Evolutionary conservation across 768 basidiomycete genomes (phyloP).

Genomic region (Strobilomyces dryophilus): DNA sequence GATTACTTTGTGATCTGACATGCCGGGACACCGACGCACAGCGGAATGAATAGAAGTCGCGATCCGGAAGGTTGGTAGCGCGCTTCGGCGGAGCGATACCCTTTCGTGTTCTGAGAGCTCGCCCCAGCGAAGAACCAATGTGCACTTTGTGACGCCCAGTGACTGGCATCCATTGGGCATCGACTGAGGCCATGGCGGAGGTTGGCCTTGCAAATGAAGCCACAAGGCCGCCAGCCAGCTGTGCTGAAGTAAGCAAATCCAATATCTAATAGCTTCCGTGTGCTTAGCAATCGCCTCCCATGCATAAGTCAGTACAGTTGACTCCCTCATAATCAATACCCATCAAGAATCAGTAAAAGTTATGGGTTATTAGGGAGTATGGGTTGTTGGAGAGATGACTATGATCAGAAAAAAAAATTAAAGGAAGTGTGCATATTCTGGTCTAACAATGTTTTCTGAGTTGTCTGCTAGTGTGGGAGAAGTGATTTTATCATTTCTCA

Average conservation of each 20-base stretch:
- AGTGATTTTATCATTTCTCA: too few species aligned
- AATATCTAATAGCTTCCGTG: too few species aligned
- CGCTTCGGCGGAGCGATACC: slow-evolving; percentile 42
- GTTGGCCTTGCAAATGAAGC: not conserved
- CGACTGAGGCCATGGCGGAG: slow-evolving; percentile 42
- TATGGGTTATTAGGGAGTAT: too few species aligned
- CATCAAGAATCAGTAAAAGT: too few species aligned
- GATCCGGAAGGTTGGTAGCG: slow-evolving; percentile 46
- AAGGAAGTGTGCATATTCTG: too few species aligned
- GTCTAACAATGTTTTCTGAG: too few species aligned
- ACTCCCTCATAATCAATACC: too few species aligned
- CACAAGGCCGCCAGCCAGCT: not conserved
- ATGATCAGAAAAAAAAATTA: too few species aligned
- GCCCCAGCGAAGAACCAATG: slow-evolving; percentile 59
- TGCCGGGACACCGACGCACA: slow-evolving; percentile 44
- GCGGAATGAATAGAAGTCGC: slow-evolving; percentile 73
- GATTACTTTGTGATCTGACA: not conserved
- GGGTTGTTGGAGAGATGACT: too few species aligned
- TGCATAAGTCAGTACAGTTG: too few species aligned
- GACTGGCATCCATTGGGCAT: slow-evolving; percentile 52
- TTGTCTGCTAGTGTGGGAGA: too few species aligned
- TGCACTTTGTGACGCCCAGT: slow-evolving; percentile 55
- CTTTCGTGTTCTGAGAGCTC: slow-evolving; percentile 66
- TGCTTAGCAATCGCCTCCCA: too few species aligned
- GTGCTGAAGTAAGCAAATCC: slow-evolving; percentile 27